phyloP scores from a whole-genome alignment of 805 yeast genomes.

The Ogataea angusta region DNA sequence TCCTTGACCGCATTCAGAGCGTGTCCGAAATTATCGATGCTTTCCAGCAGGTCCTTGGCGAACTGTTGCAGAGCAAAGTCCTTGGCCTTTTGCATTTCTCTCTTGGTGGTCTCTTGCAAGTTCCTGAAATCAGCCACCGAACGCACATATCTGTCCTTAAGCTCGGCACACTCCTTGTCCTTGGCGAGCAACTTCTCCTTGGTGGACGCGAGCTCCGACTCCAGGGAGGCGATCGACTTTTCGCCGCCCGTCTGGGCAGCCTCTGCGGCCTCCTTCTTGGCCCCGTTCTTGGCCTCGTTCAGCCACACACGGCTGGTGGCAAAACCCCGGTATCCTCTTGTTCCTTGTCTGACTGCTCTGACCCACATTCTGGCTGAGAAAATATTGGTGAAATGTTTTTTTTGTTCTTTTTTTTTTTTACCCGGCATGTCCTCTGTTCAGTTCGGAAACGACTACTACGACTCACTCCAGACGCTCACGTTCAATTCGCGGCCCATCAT shows the following conservation, averaged over 20 bases:
- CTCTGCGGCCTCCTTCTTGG: constrained; percentile 18
- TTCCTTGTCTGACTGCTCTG: constrained; percentile 2
- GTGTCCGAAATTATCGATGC: constrained; percentile 85
- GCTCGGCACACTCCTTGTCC: constrained; percentile 71
- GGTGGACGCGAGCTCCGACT: constrained; percentile 37
- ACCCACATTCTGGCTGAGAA: constrained; percentile 3
- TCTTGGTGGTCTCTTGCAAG: constrained; percentile 84
- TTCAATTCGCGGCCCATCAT: constrained; percentile 90
- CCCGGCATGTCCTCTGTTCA: constrained; percentile 18
- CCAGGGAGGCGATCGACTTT: constrained; percentile 25
- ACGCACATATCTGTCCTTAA: constrained; percentile 79
- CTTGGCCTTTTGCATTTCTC: constrained; percentile 80
- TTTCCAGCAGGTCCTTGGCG: constrained; percentile 84
- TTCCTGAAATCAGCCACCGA: constrained; percentile 91
- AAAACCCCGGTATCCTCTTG: constrained; percentile 21
- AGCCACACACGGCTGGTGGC: constrained; percentile 21
- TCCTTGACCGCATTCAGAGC: constrained; percentile 72
- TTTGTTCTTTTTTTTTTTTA: constrained; percentile 4
- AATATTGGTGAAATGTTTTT: constrained; percentile 1
- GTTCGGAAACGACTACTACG: constrained; percentile 61
- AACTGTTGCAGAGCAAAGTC: constrained; percentile 91
- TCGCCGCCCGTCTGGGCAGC: constrained; percentile 10
- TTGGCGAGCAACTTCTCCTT: constrained; percentile 55
- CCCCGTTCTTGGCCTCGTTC: constrained; percentile 34
- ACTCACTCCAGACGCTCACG: constrained; percentile 71